Conservation (phyloP, 1,284 basidiomycete species). For the Rhodotorula sp. region DNA sequence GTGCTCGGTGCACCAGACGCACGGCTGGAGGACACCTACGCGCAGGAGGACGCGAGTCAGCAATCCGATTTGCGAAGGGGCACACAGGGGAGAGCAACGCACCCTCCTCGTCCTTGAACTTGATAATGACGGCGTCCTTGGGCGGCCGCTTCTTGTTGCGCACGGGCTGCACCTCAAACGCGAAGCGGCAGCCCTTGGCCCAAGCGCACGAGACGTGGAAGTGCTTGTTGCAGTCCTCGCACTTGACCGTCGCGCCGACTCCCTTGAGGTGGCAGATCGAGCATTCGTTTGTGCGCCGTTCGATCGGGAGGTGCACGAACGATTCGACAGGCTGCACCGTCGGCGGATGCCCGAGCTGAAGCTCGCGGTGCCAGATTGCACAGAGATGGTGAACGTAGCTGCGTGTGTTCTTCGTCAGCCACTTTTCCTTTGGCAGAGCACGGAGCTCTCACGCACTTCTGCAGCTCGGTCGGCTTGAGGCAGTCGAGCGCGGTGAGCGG, state of each 20-base stretch:
- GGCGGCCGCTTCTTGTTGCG: conserved; percentile 64
- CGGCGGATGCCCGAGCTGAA: conserved; percentile 71
- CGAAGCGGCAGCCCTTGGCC: conserved; percentile 76
- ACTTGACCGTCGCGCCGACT: conserved; percentile 79
- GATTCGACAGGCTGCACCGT: conserved; percentile 76
- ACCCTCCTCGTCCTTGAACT: conserved; percentile 73
- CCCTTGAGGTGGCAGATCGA: conserved; percentile 62
- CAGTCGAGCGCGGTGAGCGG: conserved; percentile 66
- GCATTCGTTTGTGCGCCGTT: conserved; percentile 51
- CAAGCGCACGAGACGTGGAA: conserved; percentile 92
- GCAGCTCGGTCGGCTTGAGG: conserved; percentile 87
- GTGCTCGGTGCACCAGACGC: conserved; percentile 81
- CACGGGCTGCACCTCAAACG: conserved; percentile 79
- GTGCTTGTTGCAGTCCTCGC: conserved; percentile 74
- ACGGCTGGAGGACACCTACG: conserved; percentile 75
- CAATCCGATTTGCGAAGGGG: neutral
- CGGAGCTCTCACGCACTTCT: conserved; percentile 25
- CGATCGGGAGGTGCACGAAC: conserved; percentile 64
- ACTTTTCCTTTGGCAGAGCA: no score
- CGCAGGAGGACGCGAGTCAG: neutral
- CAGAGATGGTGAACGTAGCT: conserved; percentile 92
- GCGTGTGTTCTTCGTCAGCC: conserved; percentile 51
- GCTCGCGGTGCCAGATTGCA: conserved; percentile 80
- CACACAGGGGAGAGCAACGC: neutral
- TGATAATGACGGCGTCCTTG: conserved; percentile 65